Base-by-base conservation (phyloP, 2,329 filamentous ascomycete species). In the Claviceps purpurea region DNA sequence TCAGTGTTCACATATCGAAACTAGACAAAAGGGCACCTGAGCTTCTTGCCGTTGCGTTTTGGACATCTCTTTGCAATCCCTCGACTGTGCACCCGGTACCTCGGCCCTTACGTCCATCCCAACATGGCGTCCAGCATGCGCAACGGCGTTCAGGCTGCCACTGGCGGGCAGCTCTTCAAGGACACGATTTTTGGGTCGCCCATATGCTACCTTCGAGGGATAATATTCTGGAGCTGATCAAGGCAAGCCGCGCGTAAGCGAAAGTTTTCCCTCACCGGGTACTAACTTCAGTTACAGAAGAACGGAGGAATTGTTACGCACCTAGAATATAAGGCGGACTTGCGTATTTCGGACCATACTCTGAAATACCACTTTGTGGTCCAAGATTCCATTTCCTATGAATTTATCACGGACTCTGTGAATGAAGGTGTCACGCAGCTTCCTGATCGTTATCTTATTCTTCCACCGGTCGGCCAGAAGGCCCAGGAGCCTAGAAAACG, bases 301-400 rank as follows among this genome's bases (percentile, higher is more conserved):
- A 79, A 83, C 55, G 76, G 76, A 4, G 81, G 80, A 18, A 57
- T 60, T 40, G 57, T 81, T 1, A 73, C 75, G 3, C 53, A 52
- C 1, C 52, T 75, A 11, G 79, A 82, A 52, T 76, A 72, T 53
- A 54, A 72, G 2, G 78, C 80, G 10, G 70, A 81, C 57, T 70
- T 77, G 2, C 56, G 77, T 37, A 78, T 84, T 46, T 73, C 71
- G 1, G 77, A 84, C 55, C 69, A 74, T n/a, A n/a, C n/a, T n/a
- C n/a, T n/a, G n/a, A n/a, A n/a, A n/a, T n/a, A n/a, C n/a, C n/a
- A n/a, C n/a, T n/a, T n/a, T n/a, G n/a, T n/a, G n/a, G n/a, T n/a
- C n/a, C n/a, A n/a, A n/a, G 68, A 66, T 2, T 73, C 76, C 10
- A 71, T 74, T 52, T 79, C 78, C 0, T 82, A 71, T 68, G 70